Percentiles rank a stretch among this genome's conserved stretches.
These are phyloP conservation scores for Brassica incana DNA, from an alignment of 345 rosid species.

Conservation along the genomic window DNA sequence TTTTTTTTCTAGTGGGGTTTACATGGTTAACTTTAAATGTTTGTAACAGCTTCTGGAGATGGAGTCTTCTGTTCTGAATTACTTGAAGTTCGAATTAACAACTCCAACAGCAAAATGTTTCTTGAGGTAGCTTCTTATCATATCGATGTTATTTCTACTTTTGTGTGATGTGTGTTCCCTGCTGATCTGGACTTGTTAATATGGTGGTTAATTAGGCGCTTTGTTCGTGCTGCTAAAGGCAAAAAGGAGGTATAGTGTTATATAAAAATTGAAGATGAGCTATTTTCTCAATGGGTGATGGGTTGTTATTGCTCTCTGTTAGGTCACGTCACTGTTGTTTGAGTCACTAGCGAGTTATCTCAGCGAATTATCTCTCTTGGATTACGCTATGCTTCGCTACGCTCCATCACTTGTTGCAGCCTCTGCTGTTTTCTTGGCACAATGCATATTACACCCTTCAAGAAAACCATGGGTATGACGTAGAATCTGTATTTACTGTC, in stretches of 20 bases:
- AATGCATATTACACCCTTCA: conserved; percentile 65
- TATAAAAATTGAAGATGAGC: neutral
- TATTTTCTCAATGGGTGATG: neutral
- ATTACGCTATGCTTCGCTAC: conserved; percentile 70
- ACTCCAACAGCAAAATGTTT: conserved; percentile 90
- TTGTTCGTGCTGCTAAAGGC: conserved; percentile 87
- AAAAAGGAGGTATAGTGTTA: conserved; percentile 59
- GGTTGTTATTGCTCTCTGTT: neutral
- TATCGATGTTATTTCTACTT: neutral
- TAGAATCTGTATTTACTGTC: no score
- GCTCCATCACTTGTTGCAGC: conserved; percentile 87
- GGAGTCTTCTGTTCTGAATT: conserved; percentile 83
- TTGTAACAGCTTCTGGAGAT: conserved; percentile 72
- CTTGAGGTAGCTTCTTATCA: conserved; percentile 53
- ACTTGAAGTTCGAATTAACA: conserved; percentile 88
- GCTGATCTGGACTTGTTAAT: conserved; percentile 23
- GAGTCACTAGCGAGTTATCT: conserved; percentile 85
- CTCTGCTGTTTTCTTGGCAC: conserved; percentile 83
- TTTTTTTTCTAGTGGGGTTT: conserved; percentile 8
- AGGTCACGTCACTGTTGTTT: conserved; percentile 70
- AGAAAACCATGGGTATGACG: conserved; percentile 81
- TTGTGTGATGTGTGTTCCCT: neutral
- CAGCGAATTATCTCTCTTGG: conserved; percentile 74
- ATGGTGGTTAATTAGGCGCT: conserved; percentile 55
- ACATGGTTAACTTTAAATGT: neutral